Evolutionary conservation across 2,329 filamentous ascomycete species (phyloP).

Genomic region (Myriosclerotinia scirpicola): DNA sequence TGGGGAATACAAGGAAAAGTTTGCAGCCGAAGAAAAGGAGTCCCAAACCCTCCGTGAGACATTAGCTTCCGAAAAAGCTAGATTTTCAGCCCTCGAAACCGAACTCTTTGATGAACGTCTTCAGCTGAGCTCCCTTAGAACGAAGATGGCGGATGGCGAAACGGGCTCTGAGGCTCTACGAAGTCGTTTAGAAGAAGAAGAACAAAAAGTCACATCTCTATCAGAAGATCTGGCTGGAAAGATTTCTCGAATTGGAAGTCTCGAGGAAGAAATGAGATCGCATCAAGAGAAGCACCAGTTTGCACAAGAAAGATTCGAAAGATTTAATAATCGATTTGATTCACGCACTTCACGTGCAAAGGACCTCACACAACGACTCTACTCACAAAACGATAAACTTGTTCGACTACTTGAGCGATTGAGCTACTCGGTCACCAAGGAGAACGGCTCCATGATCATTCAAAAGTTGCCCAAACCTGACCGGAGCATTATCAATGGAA

Average conservation of each 20-base stretch:
- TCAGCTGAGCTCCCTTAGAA: slow-evolving; percentile 67
- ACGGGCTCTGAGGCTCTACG: slow-evolving; percentile 78
- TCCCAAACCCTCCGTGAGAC: slow-evolving; percentile 54
- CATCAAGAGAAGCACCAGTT: slow-evolving; percentile 64
- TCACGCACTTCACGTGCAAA: slow-evolving; percentile 71
- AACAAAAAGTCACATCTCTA: slow-evolving; percentile 66
- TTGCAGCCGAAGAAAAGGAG: slow-evolving; percentile 54
- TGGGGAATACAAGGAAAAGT: slow-evolving; percentile 51
- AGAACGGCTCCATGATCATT: slow-evolving; percentile 71
- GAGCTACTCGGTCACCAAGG: slow-evolving; percentile 77
- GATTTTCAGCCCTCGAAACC: slow-evolving; percentile 53
- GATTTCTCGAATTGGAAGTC: slow-evolving; percentile 71
- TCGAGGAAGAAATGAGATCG: slow-evolving; percentile 73
- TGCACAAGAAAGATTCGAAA: slow-evolving; percentile 53
- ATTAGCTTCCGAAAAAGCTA: slow-evolving; percentile 55
- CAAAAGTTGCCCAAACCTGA: slow-evolving; percentile 67
- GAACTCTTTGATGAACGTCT: slow-evolving; percentile 64
- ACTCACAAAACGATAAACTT: slow-evolving; percentile 81
- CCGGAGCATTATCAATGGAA: slow-evolving; percentile 58
- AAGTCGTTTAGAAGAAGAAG: slow-evolving; percentile 72
- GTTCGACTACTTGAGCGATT: slow-evolving; percentile 80
- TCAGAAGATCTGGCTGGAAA: slow-evolving; percentile 70
- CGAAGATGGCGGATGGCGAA: slow-evolving; percentile 77
- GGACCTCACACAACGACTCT: slow-evolving; percentile 81
- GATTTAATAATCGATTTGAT: slow-evolving; percentile 60